Base-by-base conservation (phyloP, 2,329 filamentous ascomycete genomes). In the Fusarium musae region DNA sequence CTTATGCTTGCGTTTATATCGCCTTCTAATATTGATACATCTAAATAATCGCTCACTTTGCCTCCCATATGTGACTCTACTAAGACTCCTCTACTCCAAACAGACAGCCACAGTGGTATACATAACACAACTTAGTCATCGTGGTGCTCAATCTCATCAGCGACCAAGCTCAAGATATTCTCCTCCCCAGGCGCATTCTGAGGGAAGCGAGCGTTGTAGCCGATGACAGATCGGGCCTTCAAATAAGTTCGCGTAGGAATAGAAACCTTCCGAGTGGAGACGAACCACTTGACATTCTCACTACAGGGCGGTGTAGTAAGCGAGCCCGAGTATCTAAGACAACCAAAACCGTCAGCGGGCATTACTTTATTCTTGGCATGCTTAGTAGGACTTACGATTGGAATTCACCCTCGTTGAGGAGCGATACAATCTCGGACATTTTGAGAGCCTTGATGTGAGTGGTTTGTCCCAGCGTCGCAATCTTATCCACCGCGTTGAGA, bases 251-350 rank as follows among this genome's bases (percentile, higher is more conserved):
- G 79, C 21, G 87, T 82, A 72, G 84, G 81, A 69, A 91, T 80
- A 40, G 80, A 78, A 7, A 90, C 77, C 42, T 85, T 84, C 63
- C 86, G 74, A 67, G 83, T 81, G 71, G 85, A 85, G 46, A 90
- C 80, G 53, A 88, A 80, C 84, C 88, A 91, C 15, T 79, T 82
- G 28, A 91, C 82, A 32, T 85, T 86, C 79, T 91, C 88, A 21
- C 83, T 83, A 81, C 90, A 91, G 8, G 90, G 90, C 26, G 90
- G 90, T 1, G 89, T 91, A 44, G 90, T 92, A 52, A 92, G 83
- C 23, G 88, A 90, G 26, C 90, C 90, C 17, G 80, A 79, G 82
- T 91, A 92, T 39, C 77, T 79, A 36, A 54, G 5, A 37, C 16
- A 28, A 34, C 19, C 4, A 4, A 1, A 16, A 5, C 9, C 50